A percentile compares a stretch with the other conserved stretches of the same genome.
phyloP scores from a whole-genome alignment of 2,329 filamentous ascomycete genomes.

The Dothideomycetidae sp. region DNA sequence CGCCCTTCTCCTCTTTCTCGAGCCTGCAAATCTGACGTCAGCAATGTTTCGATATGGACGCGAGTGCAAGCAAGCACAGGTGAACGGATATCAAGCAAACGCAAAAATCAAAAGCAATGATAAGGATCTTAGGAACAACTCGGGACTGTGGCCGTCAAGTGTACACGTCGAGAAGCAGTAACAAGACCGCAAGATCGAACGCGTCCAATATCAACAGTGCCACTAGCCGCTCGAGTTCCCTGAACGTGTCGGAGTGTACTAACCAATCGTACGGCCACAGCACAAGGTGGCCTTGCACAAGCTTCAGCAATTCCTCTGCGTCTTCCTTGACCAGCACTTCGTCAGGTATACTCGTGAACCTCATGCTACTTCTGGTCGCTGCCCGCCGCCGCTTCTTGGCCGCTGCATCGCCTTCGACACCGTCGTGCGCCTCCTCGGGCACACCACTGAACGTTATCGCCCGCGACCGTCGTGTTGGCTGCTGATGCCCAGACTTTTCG shows the following conservation, averaged over 20 bases:
- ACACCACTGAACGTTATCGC: conserved; percentile 21
- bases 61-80: conserved; percentile 11
- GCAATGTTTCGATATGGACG: conserved; percentile 3
- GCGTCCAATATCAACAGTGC: conserved; percentile 4
- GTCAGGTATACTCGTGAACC: conserved; percentile 48
- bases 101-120: conserved; percentile 3
- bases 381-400: conserved; percentile 51
- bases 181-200: conserved; percentile 1
- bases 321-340: conserved; percentile 62
- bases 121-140: background rate
- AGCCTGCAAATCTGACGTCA: conserved; percentile 39
- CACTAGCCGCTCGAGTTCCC: background rate
- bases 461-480: conserved; percentile 14
- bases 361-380: conserved; percentile 54
- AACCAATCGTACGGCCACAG: conserved; percentile 89
- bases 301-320: conserved; percentile 64
- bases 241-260: conserved; percentile 15
- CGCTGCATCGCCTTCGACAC: conserved; percentile 18
- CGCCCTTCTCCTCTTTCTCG: conserved; percentile 74
- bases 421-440: conserved; percentile 12
- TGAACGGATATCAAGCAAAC: background rate
- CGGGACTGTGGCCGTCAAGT: conserved; percentile 4
- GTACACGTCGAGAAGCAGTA: conserved; percentile 1
- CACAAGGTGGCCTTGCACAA: conserved; percentile 80
- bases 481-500: conserved; percentile 17